Conservation (phyloP, 345 rosid species). For the Raphanus raphanistrum region DNA sequence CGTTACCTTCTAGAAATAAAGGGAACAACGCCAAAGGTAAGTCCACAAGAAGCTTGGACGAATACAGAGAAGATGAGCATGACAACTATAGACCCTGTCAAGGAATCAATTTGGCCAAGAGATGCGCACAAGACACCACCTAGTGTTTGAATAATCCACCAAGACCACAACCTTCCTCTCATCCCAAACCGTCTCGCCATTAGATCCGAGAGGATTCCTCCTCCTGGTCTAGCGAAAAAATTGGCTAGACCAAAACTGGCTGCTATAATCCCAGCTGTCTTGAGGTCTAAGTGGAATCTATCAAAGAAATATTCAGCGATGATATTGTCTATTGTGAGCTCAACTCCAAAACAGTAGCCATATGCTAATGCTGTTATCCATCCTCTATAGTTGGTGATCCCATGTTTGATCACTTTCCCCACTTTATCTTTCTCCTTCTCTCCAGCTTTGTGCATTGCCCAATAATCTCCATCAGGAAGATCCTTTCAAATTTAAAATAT, state of each 20-base stretch:
- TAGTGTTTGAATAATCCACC: slow-evolving; percentile 71
- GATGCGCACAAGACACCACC: slow-evolving; percentile 68
- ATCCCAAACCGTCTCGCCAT: slow-evolving; percentile 70
- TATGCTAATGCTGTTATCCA: slow-evolving; percentile 86
- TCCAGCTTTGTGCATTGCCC: slow-evolving; percentile 59
- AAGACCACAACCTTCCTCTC: slow-evolving; percentile 86
- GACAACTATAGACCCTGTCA: slow-evolving; percentile 52
- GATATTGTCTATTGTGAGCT: slow-evolving; percentile 78
- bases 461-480: slow-evolving; percentile 74
- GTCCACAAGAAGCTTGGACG: slow-evolving; percentile 87
- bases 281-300: slow-evolving; percentile 66
- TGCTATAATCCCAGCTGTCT: slow-evolving; percentile 84
- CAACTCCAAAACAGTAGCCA: slow-evolving; percentile 92
- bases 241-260: slow-evolving; percentile 90
- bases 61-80: slow-evolving; percentile 77
- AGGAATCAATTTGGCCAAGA: slow-evolving; percentile 54
- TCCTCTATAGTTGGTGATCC: slow-evolving; percentile 72
- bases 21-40: slow-evolving; percentile 90
- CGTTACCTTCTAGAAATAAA: slow-evolving; percentile 76
- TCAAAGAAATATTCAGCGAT: slow-evolving; percentile 89
- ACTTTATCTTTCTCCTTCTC: slow-evolving; percentile 63
- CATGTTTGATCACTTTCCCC: slow-evolving; percentile 49
- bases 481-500: slow-evolving; percentile 27
- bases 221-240: slow-evolving; percentile 69
- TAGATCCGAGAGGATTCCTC: slow-evolving; percentile 67